Evolutionary conservation across 345 rosid species (phyloP).

Genomic region (Durio zibethinus): DNA sequence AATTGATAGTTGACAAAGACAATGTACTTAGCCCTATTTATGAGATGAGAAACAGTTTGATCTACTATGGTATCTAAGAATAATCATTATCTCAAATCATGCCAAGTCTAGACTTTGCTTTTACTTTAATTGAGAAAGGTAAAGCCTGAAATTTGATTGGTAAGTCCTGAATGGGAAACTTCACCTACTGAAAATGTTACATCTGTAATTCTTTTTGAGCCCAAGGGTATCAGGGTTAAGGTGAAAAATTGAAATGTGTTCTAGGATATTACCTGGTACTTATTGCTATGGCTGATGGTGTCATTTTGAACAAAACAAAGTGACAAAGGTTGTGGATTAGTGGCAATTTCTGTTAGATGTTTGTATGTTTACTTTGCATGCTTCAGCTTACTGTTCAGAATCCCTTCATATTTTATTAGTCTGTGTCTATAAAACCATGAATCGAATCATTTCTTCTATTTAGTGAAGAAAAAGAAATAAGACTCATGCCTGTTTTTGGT

Average conservation of each 20-base stretch:
- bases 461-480: constrained; percentile 1
- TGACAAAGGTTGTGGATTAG: background rate
- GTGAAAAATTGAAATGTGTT: background rate
- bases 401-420: background rate
- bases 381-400: background rate
- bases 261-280: background rate
- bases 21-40: background rate
- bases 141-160: background rate
- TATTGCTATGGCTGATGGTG: background rate
- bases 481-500: background rate
- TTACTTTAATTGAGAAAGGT: background rate
- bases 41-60: background rate
- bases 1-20: background rate
- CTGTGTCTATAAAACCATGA: background rate
- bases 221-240: background rate
- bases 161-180: background rate
- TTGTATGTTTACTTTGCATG: background rate
- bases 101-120: background rate
- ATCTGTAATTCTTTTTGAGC: background rate
- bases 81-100: background rate
- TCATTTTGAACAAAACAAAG: background rate
- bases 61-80: background rate
- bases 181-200: background rate
- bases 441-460: background rate
- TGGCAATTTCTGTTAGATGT: background rate